phyloP scores from a whole-genome alignment of 2,329 filamentous ascomycete genomes.

The Aspergillus viridinutans region DNA sequence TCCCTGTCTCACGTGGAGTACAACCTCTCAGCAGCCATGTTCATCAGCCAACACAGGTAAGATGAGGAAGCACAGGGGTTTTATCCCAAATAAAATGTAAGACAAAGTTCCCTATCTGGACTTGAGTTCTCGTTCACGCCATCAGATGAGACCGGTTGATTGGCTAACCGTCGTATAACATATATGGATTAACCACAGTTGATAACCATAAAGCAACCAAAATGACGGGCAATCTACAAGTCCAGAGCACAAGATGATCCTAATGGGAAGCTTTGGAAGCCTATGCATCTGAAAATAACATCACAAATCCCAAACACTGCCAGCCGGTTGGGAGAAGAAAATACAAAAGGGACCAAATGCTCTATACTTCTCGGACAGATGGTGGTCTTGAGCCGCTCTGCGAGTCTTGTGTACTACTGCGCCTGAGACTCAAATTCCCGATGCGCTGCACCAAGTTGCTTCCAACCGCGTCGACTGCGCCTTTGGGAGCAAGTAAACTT shows the following conservation, averaged over 20 bases:
- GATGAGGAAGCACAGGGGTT: not conserved
- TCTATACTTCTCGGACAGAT: slow-evolving; percentile 36
- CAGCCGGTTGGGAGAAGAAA: not conserved
- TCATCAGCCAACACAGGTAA: not conserved
- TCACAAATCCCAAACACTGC: not conserved
- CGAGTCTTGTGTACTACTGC: slow-evolving; percentile 31
- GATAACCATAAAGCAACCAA: not conserved
- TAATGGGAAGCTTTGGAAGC: slow-evolving; percentile 10
- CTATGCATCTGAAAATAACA: not conserved
- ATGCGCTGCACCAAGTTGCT: slow-evolving; percentile 85
- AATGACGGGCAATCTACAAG: not conserved
- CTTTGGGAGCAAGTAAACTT: slow-evolving; percentile 76
- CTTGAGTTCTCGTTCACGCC: not conserved
- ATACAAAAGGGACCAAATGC: not conserved
- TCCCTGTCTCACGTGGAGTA: slow-evolving; percentile 14
- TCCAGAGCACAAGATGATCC: not conserved
- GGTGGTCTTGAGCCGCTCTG: slow-evolving; percentile 25
- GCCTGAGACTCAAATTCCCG: slow-evolving; percentile 67
- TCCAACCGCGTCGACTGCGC: slow-evolving; percentile 88
- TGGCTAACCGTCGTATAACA: not conserved
- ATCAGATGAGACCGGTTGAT: not conserved
- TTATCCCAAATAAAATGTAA: not conserved
- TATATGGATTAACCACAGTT: not conserved
- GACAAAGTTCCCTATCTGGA: not conserved
- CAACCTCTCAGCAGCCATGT: not conserved